Evolutionary conservation across 495 filamentous ascomycete genomes (phyloP), one percentile per base, ranked within the genome.

Genomic region (Aspergillus biplanus): DNA sequence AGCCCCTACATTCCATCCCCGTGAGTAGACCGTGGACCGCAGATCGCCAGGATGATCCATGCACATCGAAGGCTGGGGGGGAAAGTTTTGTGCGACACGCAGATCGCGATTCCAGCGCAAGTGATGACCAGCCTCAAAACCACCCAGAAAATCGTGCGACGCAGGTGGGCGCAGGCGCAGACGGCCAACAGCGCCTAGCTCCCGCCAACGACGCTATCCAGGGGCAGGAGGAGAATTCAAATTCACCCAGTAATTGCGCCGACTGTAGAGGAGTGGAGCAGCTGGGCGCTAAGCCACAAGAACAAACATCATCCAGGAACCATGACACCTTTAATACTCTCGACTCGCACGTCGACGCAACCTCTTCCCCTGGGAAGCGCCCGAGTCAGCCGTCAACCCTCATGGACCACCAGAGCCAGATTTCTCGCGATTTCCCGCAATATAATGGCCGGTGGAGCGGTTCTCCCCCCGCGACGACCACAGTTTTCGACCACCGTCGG

Each of bases 11-110:
- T 56, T 34, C 35, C 46, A 53, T 50, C 8, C 58, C 21, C 33
- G 33, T 18, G 54, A 63, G 61, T 63, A 63, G 61, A 57, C 53
- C 35, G 44, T 50, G 46, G 53, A 49, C 42, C 21, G 46, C 53
- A 48, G 32, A 39, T 42, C 52, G 21, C n/a, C 12, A 44, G 37
- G 53, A 52, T 15, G 27, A 56, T 31, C 33, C 44, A 57, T 33
- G 27, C n/a, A 55, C 33, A 57, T 48, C 53, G 55, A 62, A 47
- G 53, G 21, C 31, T 35, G 44, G 53, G 61, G 53, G 55, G 37
- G 34, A 35, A 31, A 7, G 27, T 39, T 56, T 62, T 62, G 61
- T 57, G 15, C 53, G n/a, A 63, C 61, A 21, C 18, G 47, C 6
- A 50, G 27, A 15, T 9, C 33, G 16, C 7, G n/a, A 16, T 18